Evolutionary conservation across 768 basidiomycete genomes (phyloP), one percentile per base, ranked within the genome.

Genomic region (Mycena vitilis): DNA sequence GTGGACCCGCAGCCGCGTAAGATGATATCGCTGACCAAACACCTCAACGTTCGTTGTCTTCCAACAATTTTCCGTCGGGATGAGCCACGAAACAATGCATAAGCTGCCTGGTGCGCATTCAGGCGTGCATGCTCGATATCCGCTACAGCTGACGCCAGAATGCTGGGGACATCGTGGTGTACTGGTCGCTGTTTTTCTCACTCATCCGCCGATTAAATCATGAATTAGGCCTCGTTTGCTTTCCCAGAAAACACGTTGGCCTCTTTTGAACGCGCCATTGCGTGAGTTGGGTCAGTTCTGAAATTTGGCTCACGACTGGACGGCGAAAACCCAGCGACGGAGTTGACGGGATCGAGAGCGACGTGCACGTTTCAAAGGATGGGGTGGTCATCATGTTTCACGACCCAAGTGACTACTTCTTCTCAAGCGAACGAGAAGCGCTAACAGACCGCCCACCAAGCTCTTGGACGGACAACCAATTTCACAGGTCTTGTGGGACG

Each of bases 201-300:
- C 53, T 20, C 38, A 25, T 52, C 49, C 23, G 30, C 61, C 49
- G 25, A 36, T 52, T 30, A 42, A 55, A 38, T 22, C 16, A 51
- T n/a, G 22, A 15, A 34, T 58, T 74, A 90, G 89, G 90, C 91
- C 57, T 90, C 88, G 48, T 87, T 88, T 53, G 78, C 81, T 12
- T 88, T 81, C 71, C 89, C 90, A 5, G 92, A 93, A 78, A 93
- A 93, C 80, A 91, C 91, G 51, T 81, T 91, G 70, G 89, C 88
- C 6, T 89, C 88, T 74, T 93, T 93, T 76, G 85, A 89, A 74
- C 88, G 87, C 49, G 92, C 92, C 69, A 90, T 92, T 64, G 83
- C 83, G 54, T 60, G 9, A 20, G 63, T 45, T 42, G 37, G 15
- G 30, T 30, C 30, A 1, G 1, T 7, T 20, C 0, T 18, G 6